phyloP scores from a whole-genome alignment of 2,329 filamentous ascomycete genomes.

The Aspergillus nomiae region DNA sequence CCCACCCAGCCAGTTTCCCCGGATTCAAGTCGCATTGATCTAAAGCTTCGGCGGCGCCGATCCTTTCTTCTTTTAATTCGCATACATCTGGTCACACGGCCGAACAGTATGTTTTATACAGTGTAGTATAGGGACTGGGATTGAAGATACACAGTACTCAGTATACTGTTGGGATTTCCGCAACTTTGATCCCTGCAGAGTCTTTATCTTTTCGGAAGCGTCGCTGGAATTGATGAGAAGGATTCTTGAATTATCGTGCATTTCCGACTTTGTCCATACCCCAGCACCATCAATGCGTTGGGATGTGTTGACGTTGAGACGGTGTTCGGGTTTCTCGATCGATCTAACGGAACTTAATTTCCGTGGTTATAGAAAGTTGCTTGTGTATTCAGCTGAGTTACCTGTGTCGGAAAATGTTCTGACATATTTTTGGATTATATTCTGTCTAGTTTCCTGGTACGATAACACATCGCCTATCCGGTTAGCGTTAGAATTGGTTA shows the following conservation, averaged over 20 bases:
- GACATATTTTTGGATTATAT: neutral
- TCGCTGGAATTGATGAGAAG: neutral
- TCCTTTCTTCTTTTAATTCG: conserved; percentile 3
- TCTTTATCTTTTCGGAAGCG: neutral
- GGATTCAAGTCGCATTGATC: conserved; percentile 15
- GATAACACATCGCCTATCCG: neutral
- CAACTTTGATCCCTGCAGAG: conserved; percentile 1
- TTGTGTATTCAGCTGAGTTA: neutral
- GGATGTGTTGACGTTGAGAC: neutral
- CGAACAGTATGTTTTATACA: conserved; percentile 8
- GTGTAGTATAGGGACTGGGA: neutral
- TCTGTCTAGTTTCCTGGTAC: neutral
- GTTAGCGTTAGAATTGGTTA: neutral
- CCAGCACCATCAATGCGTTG: neutral
- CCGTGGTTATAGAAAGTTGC: neutral
- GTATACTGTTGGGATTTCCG: conserved; percentile 5
- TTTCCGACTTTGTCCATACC: neutral
- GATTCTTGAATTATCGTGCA: neutral
- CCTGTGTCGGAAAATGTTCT: neutral
- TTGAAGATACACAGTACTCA: conserved; percentile 2
- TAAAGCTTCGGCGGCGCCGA: conserved; percentile 15
- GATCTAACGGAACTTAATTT: neutral
- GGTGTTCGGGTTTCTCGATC: neutral
- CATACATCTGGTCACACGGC: neutral
- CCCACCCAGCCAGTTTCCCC: conserved; percentile 10